Evolutionary conservation across 352 stramenopile genomes (phyloP), one percentile per base, ranked within the genome.

Genomic region (Plasmopara viticola): DNA sequence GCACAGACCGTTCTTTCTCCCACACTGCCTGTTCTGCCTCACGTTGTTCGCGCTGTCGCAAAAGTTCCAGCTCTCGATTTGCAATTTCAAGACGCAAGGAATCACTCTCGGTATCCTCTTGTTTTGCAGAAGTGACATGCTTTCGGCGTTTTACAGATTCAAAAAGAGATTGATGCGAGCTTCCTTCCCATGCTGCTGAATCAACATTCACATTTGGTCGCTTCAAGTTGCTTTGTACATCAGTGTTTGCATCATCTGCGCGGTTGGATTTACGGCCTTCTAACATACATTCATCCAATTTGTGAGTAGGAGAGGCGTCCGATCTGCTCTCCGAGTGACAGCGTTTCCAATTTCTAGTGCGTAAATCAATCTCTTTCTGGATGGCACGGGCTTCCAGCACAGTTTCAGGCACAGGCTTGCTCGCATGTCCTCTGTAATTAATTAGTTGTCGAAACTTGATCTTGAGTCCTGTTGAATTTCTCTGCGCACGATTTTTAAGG

Each of bases 371-470:
- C 8, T 62, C 47, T 28, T 28, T 53, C 43, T 69, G 52, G 10
- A 72, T 66, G 17, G 52, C 43, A 51, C 64, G 64, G 31, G 64
- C 64, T 58, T 72, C 60, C 5, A 65, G 34, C 13, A 68, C 50
- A 47, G 56, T 51, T n/a, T 60, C 28, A 10, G 52, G 46, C 17
- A 59, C 37, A 2, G 13, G 38, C 28, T 54, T 58, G 25, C 30
- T 44, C 18, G 25, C 31, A 17, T 44, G 51, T 7, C 49, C n/a
- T 45, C 64, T 75, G 44, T 50, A 56, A 46, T 72, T 60, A n/a
- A 72, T 44, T 9, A 75, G 51, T 33, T 72, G 63, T 35, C 51
- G 17, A 55, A 75, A 75, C 56, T 75, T 72, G 34, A 51, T 68
- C 37, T 70, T 70, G 38, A 75, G 49, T 30, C 59, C 65, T 28